Conservation (phyloP, 306 rosid species). For the Rosa rugosa region DNA sequence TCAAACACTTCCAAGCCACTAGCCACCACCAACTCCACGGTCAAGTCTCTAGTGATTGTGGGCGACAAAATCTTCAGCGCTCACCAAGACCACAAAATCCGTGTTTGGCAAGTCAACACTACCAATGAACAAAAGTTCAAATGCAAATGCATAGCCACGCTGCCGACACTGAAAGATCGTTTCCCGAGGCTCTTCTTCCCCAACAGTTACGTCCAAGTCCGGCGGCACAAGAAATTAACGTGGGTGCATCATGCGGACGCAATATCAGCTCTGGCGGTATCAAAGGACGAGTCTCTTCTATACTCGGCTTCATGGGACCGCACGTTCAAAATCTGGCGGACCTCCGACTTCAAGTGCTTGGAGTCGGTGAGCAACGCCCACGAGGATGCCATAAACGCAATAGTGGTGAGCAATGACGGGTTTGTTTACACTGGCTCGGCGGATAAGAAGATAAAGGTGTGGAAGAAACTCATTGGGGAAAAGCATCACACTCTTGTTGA, state of each 20-base stretch:
- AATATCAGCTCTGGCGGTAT: constrained; percentile 55
- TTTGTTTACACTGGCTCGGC: constrained; percentile 65
- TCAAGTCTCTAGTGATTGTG: constrained; percentile 43
- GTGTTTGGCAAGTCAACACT: constrained; percentile 56
- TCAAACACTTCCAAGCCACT: constrained; percentile 8
- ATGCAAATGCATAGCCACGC: constrained; percentile 41
- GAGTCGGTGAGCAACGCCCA: constrained; percentile 59
- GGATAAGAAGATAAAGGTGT: constrained; percentile 60
- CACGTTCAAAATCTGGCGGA: constrained; percentile 67
- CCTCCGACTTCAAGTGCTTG: constrained; percentile 59
- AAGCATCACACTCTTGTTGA: constrained; percentile 15
- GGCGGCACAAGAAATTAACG: constrained; percentile 62
- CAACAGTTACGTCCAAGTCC: constrained; percentile 50
- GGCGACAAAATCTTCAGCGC: constrained; percentile 44
- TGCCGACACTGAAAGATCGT: constrained; percentile 59
- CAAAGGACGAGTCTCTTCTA: constrained; percentile 45
- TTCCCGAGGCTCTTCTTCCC: constrained; percentile 35
- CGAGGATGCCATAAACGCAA: constrained; percentile 70
- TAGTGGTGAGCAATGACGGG: constrained; percentile 45
- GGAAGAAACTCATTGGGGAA: constrained; percentile 32
- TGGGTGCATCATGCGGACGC: constrained; percentile 79
- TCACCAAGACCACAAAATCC: constrained; percentile 72
- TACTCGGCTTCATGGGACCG: constrained; percentile 84
- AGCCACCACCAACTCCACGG: constrained; percentile 25
- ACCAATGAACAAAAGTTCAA: constrained; percentile 16